phyloP scores from a whole-genome alignment of 192 early-diverging fungal genomes.

The Helicostylum pulchrum region DNA sequence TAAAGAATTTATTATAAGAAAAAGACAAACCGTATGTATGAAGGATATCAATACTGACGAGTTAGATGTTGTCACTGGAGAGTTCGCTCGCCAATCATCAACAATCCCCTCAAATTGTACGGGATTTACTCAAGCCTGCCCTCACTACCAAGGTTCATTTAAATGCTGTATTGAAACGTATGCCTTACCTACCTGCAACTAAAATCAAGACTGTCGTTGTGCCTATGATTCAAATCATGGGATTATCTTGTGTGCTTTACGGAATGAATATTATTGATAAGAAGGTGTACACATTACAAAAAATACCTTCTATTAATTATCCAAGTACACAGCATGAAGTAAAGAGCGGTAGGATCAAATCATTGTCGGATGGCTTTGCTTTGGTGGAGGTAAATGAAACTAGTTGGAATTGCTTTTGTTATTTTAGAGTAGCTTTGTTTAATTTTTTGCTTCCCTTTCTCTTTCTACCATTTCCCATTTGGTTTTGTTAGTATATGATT shows the following conservation, averaged over 20 bases:
- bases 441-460: constrained; percentile 12
- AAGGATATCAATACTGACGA: constrained; percentile 4
- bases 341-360: constrained; percentile 3
- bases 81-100: constrained; percentile 12
- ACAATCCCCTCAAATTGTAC: constrained; percentile 5
- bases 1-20: too few species aligned
- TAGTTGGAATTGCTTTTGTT: constrained; percentile 3
- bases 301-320: constrained; percentile 2
- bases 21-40: too few species aligned
- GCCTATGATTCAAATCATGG: constrained; percentile 10
- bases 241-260: constrained; percentile 8
- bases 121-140: constrained; percentile 1
- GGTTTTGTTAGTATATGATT: constrained; percentile 11
- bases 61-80: constrained; percentile 14
- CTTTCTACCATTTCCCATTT: constrained; percentile 13
- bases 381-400: constrained; percentile 10
- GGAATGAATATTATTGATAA: constrained; percentile 12
- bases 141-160: constrained; percentile 9
- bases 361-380: neutral
- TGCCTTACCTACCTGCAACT: neutral
- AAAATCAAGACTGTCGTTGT: neutral
- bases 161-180: constrained; percentile 7
- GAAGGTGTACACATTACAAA: constrained; percentile 11
- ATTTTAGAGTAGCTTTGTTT: constrained; percentile 9
- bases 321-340: constrained; percentile 11